These are phyloP conservation scores for Aspergillus sp. DNA, from an alignment of 2,329 filamentous ascomycete species.

Conservation along the genomic window DNA sequence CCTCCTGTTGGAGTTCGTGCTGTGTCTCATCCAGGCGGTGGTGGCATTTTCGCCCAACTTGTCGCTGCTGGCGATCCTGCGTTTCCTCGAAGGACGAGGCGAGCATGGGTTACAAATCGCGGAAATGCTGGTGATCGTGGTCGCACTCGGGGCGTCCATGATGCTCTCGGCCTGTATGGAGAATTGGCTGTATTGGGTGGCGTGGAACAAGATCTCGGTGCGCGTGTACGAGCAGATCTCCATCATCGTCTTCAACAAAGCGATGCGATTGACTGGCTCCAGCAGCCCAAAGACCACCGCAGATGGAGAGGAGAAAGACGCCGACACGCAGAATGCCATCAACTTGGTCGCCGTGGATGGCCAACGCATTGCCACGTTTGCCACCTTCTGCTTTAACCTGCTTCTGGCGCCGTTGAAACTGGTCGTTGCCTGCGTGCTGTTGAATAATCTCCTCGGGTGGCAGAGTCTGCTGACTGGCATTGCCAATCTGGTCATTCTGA, in stretches of 20 bases:
- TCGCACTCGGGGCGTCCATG: neutral
- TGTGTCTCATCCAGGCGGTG: neutral
- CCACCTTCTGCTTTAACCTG: constrained; percentile 62
- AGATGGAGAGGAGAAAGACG: neutral
- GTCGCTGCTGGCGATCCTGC: no score
- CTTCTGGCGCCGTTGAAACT: constrained; percentile 60
- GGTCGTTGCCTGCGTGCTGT: constrained; percentile 60
- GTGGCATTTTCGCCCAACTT: neutral
- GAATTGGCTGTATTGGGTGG: constrained; percentile 35
- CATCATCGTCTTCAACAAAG: constrained; percentile 68
- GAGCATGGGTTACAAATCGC: neutral
- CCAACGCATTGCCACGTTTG: constrained; percentile 64
- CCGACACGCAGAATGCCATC: constrained; percentile 29
- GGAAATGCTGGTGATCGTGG: neutral
- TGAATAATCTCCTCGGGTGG: constrained; percentile 69
- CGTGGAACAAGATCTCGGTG: constrained; percentile 56
- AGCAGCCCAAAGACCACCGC: neutral
- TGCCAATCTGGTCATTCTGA: constrained; percentile 57
- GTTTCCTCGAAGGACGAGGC: no score
- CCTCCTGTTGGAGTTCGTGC: neutral
- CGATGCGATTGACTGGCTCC: constrained; percentile 54
- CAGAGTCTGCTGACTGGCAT: constrained; percentile 63
- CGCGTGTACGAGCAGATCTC: constrained; percentile 64
- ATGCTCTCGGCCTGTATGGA: neutral
- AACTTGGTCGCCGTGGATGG: constrained; percentile 76